A percentile compares a stretch with the other conserved stretches of the same genome.
Evolutionary conservation across 2,329 filamentous ascomycete genomes (phyloP).

Genomic region (Talaromyces funiculosus): DNA sequence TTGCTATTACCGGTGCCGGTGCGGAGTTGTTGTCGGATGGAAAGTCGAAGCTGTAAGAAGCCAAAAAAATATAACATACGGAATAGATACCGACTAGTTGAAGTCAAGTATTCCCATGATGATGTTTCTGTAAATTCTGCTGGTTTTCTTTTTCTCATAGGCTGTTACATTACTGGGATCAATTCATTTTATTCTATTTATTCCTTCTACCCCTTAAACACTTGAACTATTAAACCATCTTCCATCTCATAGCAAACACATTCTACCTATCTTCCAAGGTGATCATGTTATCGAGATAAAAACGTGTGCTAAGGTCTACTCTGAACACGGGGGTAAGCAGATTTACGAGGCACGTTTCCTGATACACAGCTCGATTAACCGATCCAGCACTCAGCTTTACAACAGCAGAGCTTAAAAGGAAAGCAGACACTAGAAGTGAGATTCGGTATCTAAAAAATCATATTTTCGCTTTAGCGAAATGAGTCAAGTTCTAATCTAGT

Average conservation of each 20-base stretch:
- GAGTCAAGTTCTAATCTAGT: not conserved
- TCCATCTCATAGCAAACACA: too few relatives aligned
- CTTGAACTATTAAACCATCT: too few relatives aligned
- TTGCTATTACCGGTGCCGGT: constrained; percentile 74
- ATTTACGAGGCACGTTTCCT: not conserved
- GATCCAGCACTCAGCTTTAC: too few relatives aligned
- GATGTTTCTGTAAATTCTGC: not conserved
- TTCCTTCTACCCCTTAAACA: not conserved
- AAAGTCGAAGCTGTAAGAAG: constrained; percentile 47
- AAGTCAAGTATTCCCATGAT: not conserved
- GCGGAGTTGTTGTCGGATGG: constrained; percentile 61
- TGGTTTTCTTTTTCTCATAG: not conserved
- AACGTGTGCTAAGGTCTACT: too few relatives aligned
- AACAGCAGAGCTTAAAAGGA: too few relatives aligned
- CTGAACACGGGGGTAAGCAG: too few relatives aligned
- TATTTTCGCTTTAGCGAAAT: not conserved
- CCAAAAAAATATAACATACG: not conserved
- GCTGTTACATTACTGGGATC: not conserved
- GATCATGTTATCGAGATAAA: too few relatives aligned
- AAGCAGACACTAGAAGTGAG: too few relatives aligned
- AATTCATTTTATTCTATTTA: not conserved
- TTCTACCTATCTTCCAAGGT: too few relatives aligned
- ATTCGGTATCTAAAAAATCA: too few relatives aligned
- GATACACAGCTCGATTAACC: not conserved
- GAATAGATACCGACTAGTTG: not conserved